A percentile compares a stretch with the other conserved stretches of the same genome.
Evolutionary conservation across 163 green algal genomes (phyloP).

Genomic region (Chlamydomonas reinhardtii): DNA sequence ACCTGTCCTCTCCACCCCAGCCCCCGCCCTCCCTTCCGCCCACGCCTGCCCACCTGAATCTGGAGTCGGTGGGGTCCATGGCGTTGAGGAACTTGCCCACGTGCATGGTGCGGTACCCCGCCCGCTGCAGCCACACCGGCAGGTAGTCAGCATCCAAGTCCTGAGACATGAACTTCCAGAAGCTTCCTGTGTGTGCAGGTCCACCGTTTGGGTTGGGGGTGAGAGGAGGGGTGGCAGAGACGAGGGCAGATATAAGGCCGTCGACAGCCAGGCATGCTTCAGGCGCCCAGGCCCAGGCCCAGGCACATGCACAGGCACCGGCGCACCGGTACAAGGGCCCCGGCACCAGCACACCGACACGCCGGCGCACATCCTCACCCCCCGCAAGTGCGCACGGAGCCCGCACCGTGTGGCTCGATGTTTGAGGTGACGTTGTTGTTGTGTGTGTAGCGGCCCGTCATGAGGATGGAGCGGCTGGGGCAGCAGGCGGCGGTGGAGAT

Average conservation of each 20-base stretch:
- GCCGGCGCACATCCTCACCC: no score
- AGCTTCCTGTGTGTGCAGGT: conserved; percentile 9
- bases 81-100: conserved; percentile 58
- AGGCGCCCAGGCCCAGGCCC: no score
- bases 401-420: conserved; percentile 40
- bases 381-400: no score
- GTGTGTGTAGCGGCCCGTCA: conserved; percentile 53
- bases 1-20: no score
- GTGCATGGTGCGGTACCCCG: conserved; percentile 47
- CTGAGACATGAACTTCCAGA: conserved; percentile 34
- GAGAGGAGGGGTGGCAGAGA: no score
- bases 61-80: conserved; percentile 10
- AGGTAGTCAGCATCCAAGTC: conserved; percentile 36
- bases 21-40: no score
- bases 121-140: conserved; percentile 42
- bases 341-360: no score
- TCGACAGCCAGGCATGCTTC: no score
- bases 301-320: no score
- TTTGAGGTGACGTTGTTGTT: conserved; percentile 57
- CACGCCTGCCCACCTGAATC: conserved; percentile 1
- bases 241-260: no score
- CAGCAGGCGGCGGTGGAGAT: conserved; percentile 51
- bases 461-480: conserved; percentile 47
- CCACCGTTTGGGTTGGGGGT: no score
- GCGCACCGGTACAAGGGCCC: no score